Percentiles rank a stretch among this genome's conserved stretches.
phyloP scores from a whole-genome alignment of 495 filamentous ascomycete genomes.

The Penicillium bialowiezense region DNA sequence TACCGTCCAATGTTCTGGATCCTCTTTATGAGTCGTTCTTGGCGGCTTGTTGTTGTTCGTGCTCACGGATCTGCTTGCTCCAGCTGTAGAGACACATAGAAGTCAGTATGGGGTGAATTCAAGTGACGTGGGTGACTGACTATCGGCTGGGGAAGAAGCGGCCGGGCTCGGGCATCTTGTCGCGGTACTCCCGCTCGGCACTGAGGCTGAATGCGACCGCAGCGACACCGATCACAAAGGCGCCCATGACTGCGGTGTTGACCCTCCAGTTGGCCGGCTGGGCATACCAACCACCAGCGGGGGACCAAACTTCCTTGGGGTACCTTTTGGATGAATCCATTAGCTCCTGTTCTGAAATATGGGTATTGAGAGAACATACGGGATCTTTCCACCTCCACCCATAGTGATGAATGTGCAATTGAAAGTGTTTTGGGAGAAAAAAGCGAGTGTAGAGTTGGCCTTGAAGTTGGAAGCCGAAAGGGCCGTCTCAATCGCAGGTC shows the following conservation, averaged over 20 bases:
- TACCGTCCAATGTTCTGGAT: constrained; percentile 13
- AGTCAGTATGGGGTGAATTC: constrained; percentile 16
- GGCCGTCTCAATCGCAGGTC: constrained; percentile 32
- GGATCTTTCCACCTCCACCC: constrained; percentile 76
- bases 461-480: constrained; percentile 33
- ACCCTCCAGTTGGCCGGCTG: constrained; percentile 91
- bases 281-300: constrained; percentile 94
- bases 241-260: constrained; percentile 84
- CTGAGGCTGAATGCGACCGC: constrained; percentile 75
- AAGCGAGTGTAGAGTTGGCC: constrained; percentile 24
- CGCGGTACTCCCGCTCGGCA: constrained; percentile 75
- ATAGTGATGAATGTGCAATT: constrained; percentile 38
- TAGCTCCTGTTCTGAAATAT: constrained; percentile 14
- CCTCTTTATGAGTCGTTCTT: constrained; percentile 53
- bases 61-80: constrained; percentile 86
- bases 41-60: constrained; percentile 63
- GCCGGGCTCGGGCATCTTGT: constrained; percentile 80
- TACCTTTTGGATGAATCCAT: constrained; percentile 57
- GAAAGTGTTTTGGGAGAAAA: constrained; percentile 20
- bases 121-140: constrained; percentile 54
- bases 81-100: constrained; percentile 55
- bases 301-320: constrained; percentile 99
- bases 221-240: constrained; percentile 69
- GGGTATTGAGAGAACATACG: constrained; percentile 55
- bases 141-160: constrained; percentile 95